Evolutionary conservation across 768 basidiomycete genomes (phyloP), one percentile per base, ranked within the genome.

Genomic region (Dentipellis sp.): DNA sequence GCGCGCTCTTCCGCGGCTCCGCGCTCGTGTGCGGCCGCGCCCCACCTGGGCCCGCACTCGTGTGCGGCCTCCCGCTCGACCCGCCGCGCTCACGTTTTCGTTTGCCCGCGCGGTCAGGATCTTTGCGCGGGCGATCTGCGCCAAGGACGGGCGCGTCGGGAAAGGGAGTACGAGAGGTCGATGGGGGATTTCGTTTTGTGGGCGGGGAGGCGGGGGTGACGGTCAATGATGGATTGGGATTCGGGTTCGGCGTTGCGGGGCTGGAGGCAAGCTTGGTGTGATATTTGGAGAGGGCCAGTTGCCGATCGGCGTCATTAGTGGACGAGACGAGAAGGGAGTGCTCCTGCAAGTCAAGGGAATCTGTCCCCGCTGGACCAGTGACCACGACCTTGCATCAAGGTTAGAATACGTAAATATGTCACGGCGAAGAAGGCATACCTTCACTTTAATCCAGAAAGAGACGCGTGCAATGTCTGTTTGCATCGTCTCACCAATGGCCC

Each of bases 401-500:
- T 75, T 81, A 45, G 58, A 17, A 50, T 52, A 12, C 36, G 58
- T 38, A 52, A 57, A 61, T 53, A 68, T 58, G 42, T 52, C 53
- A 59, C 56, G 58, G 59, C 50, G 59, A 47, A 46, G 58, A 53
- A 57, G 49, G 61, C 55, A 3, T 19, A 88, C 84, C 78, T 87
- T 88, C 61, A 84, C 74, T 47, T 81, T 79, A 62, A 85, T 72
- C 67, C 84, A 82, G 68, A 88, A 93, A 66, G 78, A 78, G 53
- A 90, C 78, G 53, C 79, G 77, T 12, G 79, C 82, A 61, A 85
- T 68, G 52, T 80, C 75, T 42, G 84, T 84, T 59, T 77, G 74
- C 61, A 89, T 78, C 23, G 86, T 85, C 73, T 91, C 88, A 10
- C 90, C 90, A 56, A 87, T 78, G 9, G 88, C 79, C 86, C 90